Evolutionary conservation across 345 rosid genomes (phyloP), one percentile per base, ranked within the genome.

Genomic region (Anacardium occidentale): DNA sequence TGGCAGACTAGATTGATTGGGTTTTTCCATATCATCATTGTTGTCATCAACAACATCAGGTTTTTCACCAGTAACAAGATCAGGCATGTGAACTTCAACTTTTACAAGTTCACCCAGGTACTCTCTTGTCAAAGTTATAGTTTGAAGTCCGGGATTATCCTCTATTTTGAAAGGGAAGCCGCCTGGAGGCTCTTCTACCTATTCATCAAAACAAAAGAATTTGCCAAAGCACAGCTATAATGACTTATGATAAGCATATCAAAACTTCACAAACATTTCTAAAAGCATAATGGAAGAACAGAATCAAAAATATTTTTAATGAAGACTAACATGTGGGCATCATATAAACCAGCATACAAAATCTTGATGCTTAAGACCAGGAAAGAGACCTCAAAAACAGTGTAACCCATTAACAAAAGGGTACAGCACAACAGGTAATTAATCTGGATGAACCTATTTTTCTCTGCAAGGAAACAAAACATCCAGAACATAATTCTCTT

Each of bases 31-130:
- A 15, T 81, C 87, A 47, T 77, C 86, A 14, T 77, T 82, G 25
- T 82, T 68, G 10, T 74, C 82, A 26, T 77, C 80, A 2, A 76
- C 84, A 10, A 72, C 66, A 6, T 78, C 80, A 14, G 79, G 83
- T 8, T 81, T 76, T 29, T 85, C 86, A 17, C 94, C 95, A 0
- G 91, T 85, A 42, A 90, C 94, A 65, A 90, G 93, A 79, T 90
- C 92, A n/a, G 93, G 89, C 98, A 90, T 92, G 73, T 86, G 86
- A 69, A 94, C 97, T 64, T 89, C 92, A 68, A 92, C 89, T 64
- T 79, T 84, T 40, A 92, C 80, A 34, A 73, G 80, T 75, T 92
- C 98, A 48, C 91, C 96, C 71, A 88, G 68, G 55, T 83, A 90
- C 15, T 94, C 86, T 72, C 97, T 88, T 12, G 81, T 83, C 80